Evolutionary conservation across 1,139 yeast genomes (phyloP).

Genomic region (Suhomyces maxii): DNA sequence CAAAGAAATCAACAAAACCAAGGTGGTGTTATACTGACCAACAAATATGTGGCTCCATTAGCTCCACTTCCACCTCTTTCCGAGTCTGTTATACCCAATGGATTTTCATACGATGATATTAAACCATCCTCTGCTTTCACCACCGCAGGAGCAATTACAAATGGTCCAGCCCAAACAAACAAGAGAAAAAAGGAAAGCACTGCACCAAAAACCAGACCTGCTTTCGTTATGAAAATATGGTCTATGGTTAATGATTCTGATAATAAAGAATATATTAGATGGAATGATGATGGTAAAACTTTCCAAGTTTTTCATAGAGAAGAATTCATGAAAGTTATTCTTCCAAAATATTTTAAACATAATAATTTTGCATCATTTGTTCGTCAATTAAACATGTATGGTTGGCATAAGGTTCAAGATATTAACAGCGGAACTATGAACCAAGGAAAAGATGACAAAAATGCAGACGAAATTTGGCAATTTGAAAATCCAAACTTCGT

Average conservation of each 20-base stretch:
- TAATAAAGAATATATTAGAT: conserved; percentile 69
- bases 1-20: conserved; percentile 12
- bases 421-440: conserved; percentile 65
- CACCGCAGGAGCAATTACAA: conserved; percentile 1
- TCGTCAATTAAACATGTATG: conserved; percentile 93
- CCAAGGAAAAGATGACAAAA: conserved; percentile 51
- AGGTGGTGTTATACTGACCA: background rate
- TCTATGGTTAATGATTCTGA: conserved; percentile 84
- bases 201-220: conserved; percentile 59
- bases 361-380: conserved; percentile 80
- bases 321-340: conserved; percentile 75
- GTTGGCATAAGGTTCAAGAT: conserved; percentile 95
- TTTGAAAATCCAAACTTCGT: conserved; percentile 81
- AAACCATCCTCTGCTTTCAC: conserved; percentile 5
- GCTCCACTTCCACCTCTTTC: conserved; percentile 40
- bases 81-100: conserved; percentile 35
- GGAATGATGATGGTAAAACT: conserved; percentile 85
- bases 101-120: conserved; percentile 12
- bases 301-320: conserved; percentile 86
- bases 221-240: conserved; percentile 92
- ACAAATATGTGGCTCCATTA: conserved; percentile 18
- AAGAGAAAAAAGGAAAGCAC: conserved; percentile 32
- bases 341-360: conserved; percentile 91
- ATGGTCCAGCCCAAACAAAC: conserved; percentile 16
- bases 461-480: conserved; percentile 60